Conservation (phyloP, 176 grass and related monocot species). For the Tuctoria greenei region DNA sequence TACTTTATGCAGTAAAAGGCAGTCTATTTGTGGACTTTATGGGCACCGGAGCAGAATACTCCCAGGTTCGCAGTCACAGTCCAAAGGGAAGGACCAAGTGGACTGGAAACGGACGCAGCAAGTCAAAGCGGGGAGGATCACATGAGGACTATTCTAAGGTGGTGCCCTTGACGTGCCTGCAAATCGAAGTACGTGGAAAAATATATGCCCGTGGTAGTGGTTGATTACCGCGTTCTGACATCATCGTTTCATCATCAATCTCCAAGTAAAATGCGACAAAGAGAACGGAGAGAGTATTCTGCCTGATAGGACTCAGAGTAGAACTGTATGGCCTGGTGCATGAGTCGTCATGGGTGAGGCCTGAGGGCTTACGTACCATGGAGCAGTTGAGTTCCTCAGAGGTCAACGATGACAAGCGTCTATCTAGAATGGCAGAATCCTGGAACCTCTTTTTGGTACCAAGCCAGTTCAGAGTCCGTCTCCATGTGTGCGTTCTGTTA, state of each 20-base stretch:
- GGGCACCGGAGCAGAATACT: conserved; percentile 8
- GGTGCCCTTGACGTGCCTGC: conserved; percentile 20
- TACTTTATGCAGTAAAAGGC: neutral
- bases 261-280: neutral
- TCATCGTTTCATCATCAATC: conserved; percentile 34
- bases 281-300: too few relatives aligned
- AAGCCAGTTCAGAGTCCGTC: neutral
- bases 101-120: neutral
- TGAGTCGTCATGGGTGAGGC: too few relatives aligned
- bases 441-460: too few relatives aligned
- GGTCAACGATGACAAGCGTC: conserved; percentile 23
- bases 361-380: too few relatives aligned
- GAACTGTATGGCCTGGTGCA: neutral
- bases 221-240: conserved; percentile 46
- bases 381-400: neutral
- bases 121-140: conserved; percentile 4
- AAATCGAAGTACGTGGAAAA: conserved; percentile 34
- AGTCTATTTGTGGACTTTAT: neutral
- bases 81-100: conserved; percentile 24
- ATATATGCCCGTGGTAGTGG: conserved; percentile 23
- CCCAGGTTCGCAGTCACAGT: neutral
- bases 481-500: neutral
- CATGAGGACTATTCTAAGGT: conserved; percentile 18
- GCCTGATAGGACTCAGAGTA: neutral
- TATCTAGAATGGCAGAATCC: neutral